phyloP scores from a whole-genome alignment of 495 filamentous ascomycete genomes.

The Terfezia claveryi region DNA sequence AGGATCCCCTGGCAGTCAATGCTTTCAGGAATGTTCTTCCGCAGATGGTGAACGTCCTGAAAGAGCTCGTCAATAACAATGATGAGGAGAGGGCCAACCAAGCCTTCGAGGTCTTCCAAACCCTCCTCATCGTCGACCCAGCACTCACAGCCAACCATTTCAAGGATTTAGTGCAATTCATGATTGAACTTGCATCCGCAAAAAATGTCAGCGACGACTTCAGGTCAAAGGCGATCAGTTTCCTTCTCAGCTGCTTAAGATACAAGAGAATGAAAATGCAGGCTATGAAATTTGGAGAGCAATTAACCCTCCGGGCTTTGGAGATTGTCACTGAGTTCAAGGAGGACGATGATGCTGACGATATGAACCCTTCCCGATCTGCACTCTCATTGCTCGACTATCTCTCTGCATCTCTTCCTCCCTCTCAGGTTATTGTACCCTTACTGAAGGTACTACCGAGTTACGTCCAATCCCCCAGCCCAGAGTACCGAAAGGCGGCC shows the following conservation, averaged over 20 bases:
- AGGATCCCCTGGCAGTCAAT: conserved; percentile 47
- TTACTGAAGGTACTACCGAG: conserved; percentile 61
- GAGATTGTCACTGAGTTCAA: conserved; percentile 61
- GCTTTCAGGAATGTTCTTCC: conserved; percentile 60
- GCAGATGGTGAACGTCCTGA: conserved; percentile 71
- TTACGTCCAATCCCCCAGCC: conserved; percentile 49
- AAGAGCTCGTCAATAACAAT: conserved; percentile 49
- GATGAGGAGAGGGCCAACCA: conserved; percentile 75
- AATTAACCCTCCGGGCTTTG: conserved; percentile 65
- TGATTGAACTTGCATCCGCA: conserved; percentile 66
- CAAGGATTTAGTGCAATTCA: conserved; percentile 76
- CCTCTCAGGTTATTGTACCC: conserved; percentile 84
- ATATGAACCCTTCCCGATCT: conserved; percentile 70
- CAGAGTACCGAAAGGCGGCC: conserved; percentile 67
- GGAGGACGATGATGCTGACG: conserved; percentile 41
- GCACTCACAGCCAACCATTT: conserved; percentile 68
- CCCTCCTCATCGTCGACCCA: conserved; percentile 70
- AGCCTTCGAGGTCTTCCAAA: conserved; percentile 95
- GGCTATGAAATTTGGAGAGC: conserved; percentile 63
- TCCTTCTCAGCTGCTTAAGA: conserved; percentile 75
- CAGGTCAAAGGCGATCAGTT: conserved; percentile 71
- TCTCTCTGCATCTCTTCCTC: conserved; percentile 66
- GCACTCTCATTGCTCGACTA: conserved; percentile 75
- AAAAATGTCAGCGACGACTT: conserved; percentile 58
- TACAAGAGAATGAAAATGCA: conserved; percentile 94